A percentile compares a stretch with the other conserved stretches of the same genome.
Conservation (phyloP, 345 rosid genomes). For the Durio zibethinus region DNA sequence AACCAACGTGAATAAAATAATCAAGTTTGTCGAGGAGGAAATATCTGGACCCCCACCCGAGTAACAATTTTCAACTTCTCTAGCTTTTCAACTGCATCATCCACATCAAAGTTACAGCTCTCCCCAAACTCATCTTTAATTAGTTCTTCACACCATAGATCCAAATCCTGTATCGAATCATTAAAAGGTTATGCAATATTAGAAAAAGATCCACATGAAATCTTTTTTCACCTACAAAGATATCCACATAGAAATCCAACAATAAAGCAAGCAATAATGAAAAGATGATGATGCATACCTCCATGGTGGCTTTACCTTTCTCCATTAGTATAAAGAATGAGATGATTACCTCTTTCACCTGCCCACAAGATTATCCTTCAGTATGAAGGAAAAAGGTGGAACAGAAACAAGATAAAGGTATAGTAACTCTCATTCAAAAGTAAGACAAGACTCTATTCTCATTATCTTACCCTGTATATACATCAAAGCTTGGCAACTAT, state of each 20-base stretch:
- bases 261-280: background rate
- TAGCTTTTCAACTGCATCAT: slow-evolving; percentile 83
- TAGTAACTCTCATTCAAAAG: background rate
- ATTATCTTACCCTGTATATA: background rate
- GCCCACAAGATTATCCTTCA: slow-evolving; percentile 13
- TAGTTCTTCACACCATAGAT: slow-evolving; percentile 73
- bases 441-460: background rate
- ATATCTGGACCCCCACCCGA: slow-evolving; percentile 42
- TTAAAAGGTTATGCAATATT: slow-evolving; percentile 19
- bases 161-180: slow-evolving; percentile 62
- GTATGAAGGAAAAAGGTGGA: background rate
- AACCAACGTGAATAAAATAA: background rate
- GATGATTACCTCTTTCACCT: slow-evolving; percentile 95
- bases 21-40: background rate
- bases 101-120: slow-evolving; percentile 88
- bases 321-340: slow-evolving; percentile 90
- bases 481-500: background rate
- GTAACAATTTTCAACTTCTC: slow-evolving; percentile 79
- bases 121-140: slow-evolving; percentile 77
- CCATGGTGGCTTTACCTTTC: slow-evolving; percentile 87
- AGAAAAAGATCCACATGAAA: background rate
- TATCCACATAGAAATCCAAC: background rate
- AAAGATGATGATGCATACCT: slow-evolving; percentile 38
- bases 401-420: background rate
- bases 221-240: background rate